Percentiles rank a stretch among this genome's conserved stretches.
Conservation (phyloP, 2,329 filamentous ascomycete genomes). For the Colletotrichum sojae region DNA sequence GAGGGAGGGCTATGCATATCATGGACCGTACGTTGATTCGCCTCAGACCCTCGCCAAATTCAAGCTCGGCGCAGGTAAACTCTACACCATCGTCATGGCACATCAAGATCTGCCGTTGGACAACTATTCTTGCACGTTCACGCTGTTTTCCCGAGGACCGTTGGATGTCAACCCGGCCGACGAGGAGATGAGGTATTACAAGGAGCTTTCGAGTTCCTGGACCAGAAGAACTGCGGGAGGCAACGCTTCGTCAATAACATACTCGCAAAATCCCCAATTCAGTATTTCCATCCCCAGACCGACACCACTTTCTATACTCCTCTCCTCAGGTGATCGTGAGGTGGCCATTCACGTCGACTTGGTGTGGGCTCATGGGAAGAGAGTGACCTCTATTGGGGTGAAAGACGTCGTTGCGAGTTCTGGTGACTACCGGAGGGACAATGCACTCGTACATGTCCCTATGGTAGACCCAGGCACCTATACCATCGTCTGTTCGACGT, state of each 20-base stretch:
- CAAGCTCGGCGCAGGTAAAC: constrained; percentile 53
- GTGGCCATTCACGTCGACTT: constrained; percentile 88
- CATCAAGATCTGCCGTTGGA: constrained; percentile 83
- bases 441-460: constrained; percentile 76
- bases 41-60: constrained; percentile 90
- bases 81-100: constrained; percentile 77
- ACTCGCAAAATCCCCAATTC: constrained; percentile 91
- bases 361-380: constrained; percentile 81
- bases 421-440: constrained; percentile 89
- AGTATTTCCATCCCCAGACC: constrained; percentile 70
- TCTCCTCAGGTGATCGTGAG: constrained; percentile 77
- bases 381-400: constrained; percentile 77
- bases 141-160: constrained; percentile 79
- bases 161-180: constrained; percentile 74
- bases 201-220: constrained; percentile 78
- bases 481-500: constrained; percentile 91
- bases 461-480: constrained; percentile 80
- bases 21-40: constrained; percentile 92
- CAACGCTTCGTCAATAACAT: constrained; percentile 81
- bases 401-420: constrained; percentile 87
- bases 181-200: constrained; percentile 70
- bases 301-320: constrained; percentile 78
- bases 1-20: constrained; percentile 78
- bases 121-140: constrained; percentile 88
- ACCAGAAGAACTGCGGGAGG: constrained; percentile 86